These are phyloP conservation scores for Flaveria sonorensis DNA, from an alignment of 129 eudicot genomes.

Conservation along the genomic window DNA sequence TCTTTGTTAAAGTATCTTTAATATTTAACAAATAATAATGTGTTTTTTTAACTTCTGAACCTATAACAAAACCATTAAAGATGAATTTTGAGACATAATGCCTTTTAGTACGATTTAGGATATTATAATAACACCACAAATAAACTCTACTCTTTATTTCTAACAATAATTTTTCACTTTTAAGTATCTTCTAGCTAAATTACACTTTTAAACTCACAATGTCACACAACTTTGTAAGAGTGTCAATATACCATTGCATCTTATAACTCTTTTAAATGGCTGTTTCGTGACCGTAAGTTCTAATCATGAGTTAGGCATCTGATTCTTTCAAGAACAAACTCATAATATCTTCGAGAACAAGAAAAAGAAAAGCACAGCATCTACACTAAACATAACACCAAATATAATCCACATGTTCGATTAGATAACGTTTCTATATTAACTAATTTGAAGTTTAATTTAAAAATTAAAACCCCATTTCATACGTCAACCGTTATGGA, in stretches of 20 bases:
- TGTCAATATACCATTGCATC: background rate
- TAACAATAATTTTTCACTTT: too few relatives aligned
- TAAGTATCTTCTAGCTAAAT: background rate
- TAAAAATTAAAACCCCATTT: background rate
- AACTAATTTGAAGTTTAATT: conserved; percentile 26
- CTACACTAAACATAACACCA: background rate
- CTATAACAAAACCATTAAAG: too few relatives aligned
- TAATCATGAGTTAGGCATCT: background rate
- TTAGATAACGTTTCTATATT: background rate
- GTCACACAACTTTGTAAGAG: too few relatives aligned
- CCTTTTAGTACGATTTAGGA: too few relatives aligned
- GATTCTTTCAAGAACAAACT: conserved; percentile 6
- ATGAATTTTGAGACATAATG: too few relatives aligned
- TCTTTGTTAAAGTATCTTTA: too few relatives aligned
- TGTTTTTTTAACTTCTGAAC: too few relatives aligned
- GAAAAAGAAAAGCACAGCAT: background rate
- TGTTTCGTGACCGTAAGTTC: background rate
- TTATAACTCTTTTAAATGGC: background rate
- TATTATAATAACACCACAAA: too few relatives aligned
- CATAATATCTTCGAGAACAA: background rate
- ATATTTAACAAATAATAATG: too few relatives aligned
- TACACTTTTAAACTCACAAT: too few relatives aligned
- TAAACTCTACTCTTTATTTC: too few relatives aligned
- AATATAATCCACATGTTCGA: conserved; percentile 25
- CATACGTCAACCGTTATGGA: background rate